phyloP scores from a whole-genome alignment of 257 asterid species.

The Solanum virginianum region DNA sequence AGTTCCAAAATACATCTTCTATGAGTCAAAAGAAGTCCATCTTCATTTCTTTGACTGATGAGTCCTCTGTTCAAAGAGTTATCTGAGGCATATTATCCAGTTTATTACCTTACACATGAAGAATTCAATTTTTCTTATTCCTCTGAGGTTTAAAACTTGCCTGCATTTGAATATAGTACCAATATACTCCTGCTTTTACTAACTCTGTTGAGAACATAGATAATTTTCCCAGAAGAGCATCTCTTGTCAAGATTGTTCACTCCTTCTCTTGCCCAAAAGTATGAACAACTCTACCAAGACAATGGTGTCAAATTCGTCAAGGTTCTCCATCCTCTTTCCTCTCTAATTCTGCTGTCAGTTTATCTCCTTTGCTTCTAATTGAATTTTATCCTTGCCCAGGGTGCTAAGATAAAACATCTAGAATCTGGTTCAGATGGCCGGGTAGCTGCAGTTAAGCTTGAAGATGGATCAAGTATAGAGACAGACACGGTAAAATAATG shows the following conservation, averaged over 20 bases:
- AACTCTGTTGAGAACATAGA: slow-evolving; percentile 21
- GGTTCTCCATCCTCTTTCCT: slow-evolving; percentile 33
- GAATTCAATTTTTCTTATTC: not conserved
- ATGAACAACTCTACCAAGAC: slow-evolving; percentile 69
- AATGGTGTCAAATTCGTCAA: slow-evolving; percentile 72
- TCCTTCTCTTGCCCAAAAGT: slow-evolving; percentile 73
- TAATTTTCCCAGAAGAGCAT: slow-evolving; percentile 82
- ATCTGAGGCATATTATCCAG: not conserved
- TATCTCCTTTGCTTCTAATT: not conserved
- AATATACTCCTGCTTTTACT: not conserved
- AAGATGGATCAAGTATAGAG: slow-evolving; percentile 56
- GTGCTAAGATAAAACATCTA: slow-evolving; percentile 58
- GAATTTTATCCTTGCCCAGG: slow-evolving; percentile 30
- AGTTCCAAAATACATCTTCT: not conserved
- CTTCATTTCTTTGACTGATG: not conserved
- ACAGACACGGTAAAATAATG: slow-evolving; percentile 57
- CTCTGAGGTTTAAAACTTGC: not conserved
- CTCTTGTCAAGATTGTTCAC: slow-evolving; percentile 76
- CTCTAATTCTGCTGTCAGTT: not conserved
- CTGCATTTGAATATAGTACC: not conserved
- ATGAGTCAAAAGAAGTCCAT: not conserved
- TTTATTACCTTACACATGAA: not conserved
- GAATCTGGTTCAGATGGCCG: slow-evolving; percentile 77
- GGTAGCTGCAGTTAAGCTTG: slow-evolving; percentile 67
- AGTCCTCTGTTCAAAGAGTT: not conserved